These are phyloP conservation scores for Podila epicladia DNA, from an alignment of 192 early-diverging fungal genomes.

Conservation along the genomic window DNA sequence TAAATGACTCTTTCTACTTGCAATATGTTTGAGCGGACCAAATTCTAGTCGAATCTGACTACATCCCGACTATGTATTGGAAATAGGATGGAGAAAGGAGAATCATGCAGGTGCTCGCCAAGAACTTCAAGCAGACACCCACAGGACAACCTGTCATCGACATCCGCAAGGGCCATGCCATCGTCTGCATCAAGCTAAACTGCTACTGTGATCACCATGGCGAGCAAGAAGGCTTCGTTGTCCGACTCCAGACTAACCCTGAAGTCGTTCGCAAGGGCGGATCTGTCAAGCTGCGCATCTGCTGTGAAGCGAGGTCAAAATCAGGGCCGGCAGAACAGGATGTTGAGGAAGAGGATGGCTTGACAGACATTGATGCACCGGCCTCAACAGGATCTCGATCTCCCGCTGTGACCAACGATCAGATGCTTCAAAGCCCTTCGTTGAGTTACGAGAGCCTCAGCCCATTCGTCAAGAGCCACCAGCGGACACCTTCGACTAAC, in stretches of 20 bases:
- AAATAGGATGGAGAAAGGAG: constrained; percentile 39
- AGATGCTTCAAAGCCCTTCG: constrained; percentile 47
- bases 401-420: constrained; percentile 33
- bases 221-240: constrained; percentile 48
- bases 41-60: background rate
- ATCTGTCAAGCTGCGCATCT: constrained; percentile 48
- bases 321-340: constrained; percentile 31
- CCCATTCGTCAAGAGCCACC: constrained; percentile 35
- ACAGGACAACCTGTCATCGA: constrained; percentile 42
- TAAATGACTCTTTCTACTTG: background rate
- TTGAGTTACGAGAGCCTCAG: constrained; percentile 39
- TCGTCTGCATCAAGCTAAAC: constrained; percentile 48
- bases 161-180: constrained; percentile 42
- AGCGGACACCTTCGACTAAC: constrained; percentile 40
- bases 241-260: constrained; percentile 29
- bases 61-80: background rate
- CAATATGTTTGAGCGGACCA: background rate
- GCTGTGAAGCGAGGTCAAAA: constrained; percentile 47
- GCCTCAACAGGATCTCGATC: constrained; percentile 43
- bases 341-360: constrained; percentile 39
- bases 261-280: constrained; percentile 46
- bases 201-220: constrained; percentile 51
- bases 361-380: constrained; percentile 49
- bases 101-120: constrained; percentile 49
- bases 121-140: constrained; percentile 46